Conservation (phyloP, 352 stramenopile species). For the Phytophthora podocarpi region DNA sequence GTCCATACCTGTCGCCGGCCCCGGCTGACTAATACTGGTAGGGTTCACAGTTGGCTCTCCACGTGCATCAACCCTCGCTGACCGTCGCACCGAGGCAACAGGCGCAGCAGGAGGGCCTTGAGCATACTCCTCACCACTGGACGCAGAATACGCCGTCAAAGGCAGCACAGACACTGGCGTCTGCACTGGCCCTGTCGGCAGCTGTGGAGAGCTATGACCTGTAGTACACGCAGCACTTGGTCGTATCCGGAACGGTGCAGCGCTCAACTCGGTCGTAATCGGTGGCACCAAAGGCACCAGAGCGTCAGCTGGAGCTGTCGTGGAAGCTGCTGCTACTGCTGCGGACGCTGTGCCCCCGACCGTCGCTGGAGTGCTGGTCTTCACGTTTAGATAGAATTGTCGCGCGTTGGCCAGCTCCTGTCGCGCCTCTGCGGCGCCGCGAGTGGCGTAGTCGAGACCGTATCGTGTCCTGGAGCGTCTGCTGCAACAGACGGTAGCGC, state of each 20-base stretch:
- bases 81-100: background rate
- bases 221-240: background rate
- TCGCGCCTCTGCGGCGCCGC: slow-evolving; percentile 11
- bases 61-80: too few species aligned
- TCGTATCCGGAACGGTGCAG: slow-evolving; percentile 1
- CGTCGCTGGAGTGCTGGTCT: background rate
- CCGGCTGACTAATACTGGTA: too few species aligned
- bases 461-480: slow-evolving; percentile 24
- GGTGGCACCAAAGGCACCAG: background rate
- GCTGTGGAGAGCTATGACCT: background rate
- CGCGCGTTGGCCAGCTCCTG: slow-evolving; percentile 18
- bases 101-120: too few species aligned
- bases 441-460: slow-evolving; percentile 26
- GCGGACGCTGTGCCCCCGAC: background rate
- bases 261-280: background rate
- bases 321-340: background rate
- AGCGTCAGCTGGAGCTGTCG: background rate
- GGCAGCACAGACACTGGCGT: too few species aligned
- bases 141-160: too few species aligned
- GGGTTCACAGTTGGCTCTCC: too few species aligned
- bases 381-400: slow-evolving; percentile 15
- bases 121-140: too few species aligned
- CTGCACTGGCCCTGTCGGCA: background rate
- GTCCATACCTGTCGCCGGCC: too few species aligned
- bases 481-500: slow-evolving; percentile 18